Conservation (phyloP, 2,329 filamentous ascomycete species). For the Xylaria arbuscula region DNA sequence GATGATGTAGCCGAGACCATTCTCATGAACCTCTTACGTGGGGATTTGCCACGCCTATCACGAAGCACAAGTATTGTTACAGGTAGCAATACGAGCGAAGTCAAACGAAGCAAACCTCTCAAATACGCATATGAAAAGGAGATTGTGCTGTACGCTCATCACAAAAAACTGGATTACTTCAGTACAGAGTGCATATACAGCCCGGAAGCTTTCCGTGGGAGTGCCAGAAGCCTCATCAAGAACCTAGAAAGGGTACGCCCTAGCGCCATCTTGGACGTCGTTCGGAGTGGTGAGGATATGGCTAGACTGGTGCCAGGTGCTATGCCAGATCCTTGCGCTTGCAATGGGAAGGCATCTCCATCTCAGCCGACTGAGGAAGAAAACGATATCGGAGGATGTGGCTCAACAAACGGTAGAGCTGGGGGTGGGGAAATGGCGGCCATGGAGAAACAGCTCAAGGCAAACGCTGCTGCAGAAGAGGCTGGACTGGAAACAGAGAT, state of each 20-base stretch:
- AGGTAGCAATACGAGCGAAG: constrained; percentile 79
- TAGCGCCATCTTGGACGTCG: constrained; percentile 94
- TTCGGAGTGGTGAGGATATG: constrained; percentile 96
- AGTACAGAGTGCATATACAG: constrained; percentile 99
- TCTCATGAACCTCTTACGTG: constrained; percentile 94
- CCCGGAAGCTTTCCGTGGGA: constrained; percentile 94
- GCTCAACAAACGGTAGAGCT: constrained; percentile 73
- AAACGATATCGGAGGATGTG: constrained; percentile 78
- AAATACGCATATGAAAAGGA: constrained; percentile 99
- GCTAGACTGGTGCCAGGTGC: constrained; percentile 80
- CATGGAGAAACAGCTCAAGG: constrained; percentile 79
- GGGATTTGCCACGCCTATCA: constrained; percentile 87
- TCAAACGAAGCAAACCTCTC: constrained; percentile 94
- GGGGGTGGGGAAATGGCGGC: constrained; percentile 82
- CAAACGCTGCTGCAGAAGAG: constrained; percentile 70
- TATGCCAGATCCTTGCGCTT: constrained; percentile 59
- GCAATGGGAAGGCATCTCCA: constrained; percentile 56
- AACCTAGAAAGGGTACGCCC: constrained; percentile 92
- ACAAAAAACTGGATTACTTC: constrained; percentile 97
- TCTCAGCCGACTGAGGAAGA: constrained; percentile 53
- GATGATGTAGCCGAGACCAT: constrained; percentile 98
- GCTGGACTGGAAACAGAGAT: constrained; percentile 75
- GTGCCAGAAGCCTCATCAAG: constrained; percentile 91
- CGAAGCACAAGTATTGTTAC: constrained; percentile 92
- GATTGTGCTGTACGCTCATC: constrained; percentile 96